Evolutionary conservation across 257 asterid species (phyloP).

Genomic region (Petunia axillaris): DNA sequence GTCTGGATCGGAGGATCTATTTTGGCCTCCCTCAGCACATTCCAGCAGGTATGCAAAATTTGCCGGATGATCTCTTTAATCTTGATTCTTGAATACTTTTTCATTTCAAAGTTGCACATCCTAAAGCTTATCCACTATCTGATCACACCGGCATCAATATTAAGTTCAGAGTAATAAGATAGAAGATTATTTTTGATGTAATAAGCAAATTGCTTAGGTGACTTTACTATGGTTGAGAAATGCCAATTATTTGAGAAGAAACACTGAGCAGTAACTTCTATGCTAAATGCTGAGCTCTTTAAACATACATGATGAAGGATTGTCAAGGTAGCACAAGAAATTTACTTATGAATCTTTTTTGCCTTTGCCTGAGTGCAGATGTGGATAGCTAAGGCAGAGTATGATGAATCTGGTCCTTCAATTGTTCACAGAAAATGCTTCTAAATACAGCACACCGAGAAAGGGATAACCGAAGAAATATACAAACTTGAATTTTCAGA

Average conservation of each 20-base stretch:
- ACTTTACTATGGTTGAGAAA: not conserved
- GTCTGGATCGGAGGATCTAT: conserved; percentile 33
- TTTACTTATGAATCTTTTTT: conserved; percentile 8
- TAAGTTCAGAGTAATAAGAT: not conserved
- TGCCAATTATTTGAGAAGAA: not conserved
- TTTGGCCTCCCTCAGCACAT: conserved; percentile 31
- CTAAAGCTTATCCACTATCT: conserved; percentile 6
- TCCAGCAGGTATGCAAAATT: conserved; percentile 28
- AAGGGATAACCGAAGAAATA: conserved; percentile 22
- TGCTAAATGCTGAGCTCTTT: not conserved
- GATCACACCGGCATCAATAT: not conserved
- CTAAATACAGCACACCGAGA: conserved; percentile 26
- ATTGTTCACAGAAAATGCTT: conserved; percentile 35
- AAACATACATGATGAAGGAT: not conserved
- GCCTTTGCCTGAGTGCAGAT: conserved; percentile 14
- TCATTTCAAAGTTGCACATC: conserved; percentile 5
- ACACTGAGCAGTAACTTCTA: not conserved
- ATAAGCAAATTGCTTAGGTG: not conserved
- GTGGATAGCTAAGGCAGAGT: conserved; percentile 35
- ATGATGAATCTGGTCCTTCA: conserved; percentile 32
- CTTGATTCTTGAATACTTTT: not conserved
- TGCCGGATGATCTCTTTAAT: not conserved
- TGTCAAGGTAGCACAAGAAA: not conserved
- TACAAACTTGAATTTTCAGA: conserved; percentile 19
- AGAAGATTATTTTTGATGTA: not conserved